Base-by-base conservation (phyloP, 306 rosid genomes). In the Vicia sativa region DNA sequence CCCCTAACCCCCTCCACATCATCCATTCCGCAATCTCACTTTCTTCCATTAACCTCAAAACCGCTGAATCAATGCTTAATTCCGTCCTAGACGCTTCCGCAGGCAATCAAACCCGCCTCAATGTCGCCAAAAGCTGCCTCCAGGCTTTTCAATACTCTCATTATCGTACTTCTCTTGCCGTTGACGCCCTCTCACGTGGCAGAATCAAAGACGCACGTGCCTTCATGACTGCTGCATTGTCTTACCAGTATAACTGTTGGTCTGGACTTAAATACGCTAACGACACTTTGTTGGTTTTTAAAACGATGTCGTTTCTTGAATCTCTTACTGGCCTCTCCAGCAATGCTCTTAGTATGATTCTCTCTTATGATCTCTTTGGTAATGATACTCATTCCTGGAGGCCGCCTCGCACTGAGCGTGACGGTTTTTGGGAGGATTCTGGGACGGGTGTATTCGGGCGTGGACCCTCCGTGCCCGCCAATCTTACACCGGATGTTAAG, bases 231-330 rank as follows among this genome's bases (percentile, higher is more conserved):
- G 87, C 99, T 11, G 79, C 96, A 0, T n/a, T 86, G 26, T 77
- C 74, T 0, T 85, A 67, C 74, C 99, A 93, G 68, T 90, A 90
- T 81, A 91, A 76, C 26, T 93, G 99, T 83, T 93, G 95, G 95
- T 82, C 89, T 5, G 96, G 77, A 1, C 81, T 93, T 49, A 90
- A 85, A 57, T 90, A 87, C 85, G 95, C 84, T 7, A 90, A 93
- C 79, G 86, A 88, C 79, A 90, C 96, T 5, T 68, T 23, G 0
- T 12, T 62, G 63, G 92, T 87, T 5, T 50, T 81, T 43, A 1
- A 79, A 15, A 78, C 99, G 7, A 88, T 93, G 96, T 71, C 92
- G 74, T 87, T 79, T 60, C 57, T 93, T 3, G 83, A 83, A 53
- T 67, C 86, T 11, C 76, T 90, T 25, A 66, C 26, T 7, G 11